Evolutionary conservation across 805 yeast genomes (phyloP).

Genomic region (Metschnikowia santaceciliae): DNA sequence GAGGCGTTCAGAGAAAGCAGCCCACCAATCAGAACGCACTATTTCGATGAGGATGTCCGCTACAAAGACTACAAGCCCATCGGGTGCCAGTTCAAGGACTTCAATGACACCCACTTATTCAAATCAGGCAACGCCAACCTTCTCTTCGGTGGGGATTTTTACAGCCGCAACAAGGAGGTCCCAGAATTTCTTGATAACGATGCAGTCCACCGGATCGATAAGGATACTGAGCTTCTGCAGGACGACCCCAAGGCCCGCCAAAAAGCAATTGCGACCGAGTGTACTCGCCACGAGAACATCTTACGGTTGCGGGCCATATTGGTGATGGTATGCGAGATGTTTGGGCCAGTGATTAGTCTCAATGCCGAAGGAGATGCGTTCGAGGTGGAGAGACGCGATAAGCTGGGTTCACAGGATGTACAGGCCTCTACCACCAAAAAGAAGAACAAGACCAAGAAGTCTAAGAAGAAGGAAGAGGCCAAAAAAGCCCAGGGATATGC

Average conservation of each 20-base stretch:
- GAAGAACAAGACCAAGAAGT: not conserved
- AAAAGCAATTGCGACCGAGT: slow-evolving; percentile 9
- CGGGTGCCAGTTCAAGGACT: slow-evolving; percentile 53
- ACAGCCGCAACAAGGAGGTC: slow-evolving; percentile 10
- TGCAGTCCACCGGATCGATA: slow-evolving; percentile 15
- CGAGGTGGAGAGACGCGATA: slow-evolving; percentile 10
- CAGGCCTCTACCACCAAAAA: not conserved
- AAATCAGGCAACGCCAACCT: slow-evolving; percentile 18
- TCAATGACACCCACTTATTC: slow-evolving; percentile 51
- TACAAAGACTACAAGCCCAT: slow-evolving; percentile 59
- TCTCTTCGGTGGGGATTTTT: slow-evolving; percentile 21
- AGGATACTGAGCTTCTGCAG: slow-evolving; percentile 11
- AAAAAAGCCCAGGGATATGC: not conserved
- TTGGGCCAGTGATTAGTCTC: slow-evolving; percentile 13
- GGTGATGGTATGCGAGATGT: slow-evolving; percentile 20
- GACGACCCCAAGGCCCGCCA: slow-evolving; percentile 4
- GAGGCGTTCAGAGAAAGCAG: slow-evolving; percentile 9
- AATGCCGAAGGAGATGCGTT: slow-evolving; percentile 5
- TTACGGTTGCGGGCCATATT: slow-evolving; percentile 27
- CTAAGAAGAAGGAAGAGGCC: slow-evolving; percentile 5
- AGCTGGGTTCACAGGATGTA: slow-evolving; percentile 9
- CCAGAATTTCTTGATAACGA: slow-evolving; percentile 23
- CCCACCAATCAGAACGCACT: slow-evolving; percentile 46
- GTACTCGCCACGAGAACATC: slow-evolving; percentile 23
- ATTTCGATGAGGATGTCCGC: slow-evolving; percentile 61